phyloP scores from a whole-genome alignment of 169 alveolate species.

The Neospora caninum region DNA sequence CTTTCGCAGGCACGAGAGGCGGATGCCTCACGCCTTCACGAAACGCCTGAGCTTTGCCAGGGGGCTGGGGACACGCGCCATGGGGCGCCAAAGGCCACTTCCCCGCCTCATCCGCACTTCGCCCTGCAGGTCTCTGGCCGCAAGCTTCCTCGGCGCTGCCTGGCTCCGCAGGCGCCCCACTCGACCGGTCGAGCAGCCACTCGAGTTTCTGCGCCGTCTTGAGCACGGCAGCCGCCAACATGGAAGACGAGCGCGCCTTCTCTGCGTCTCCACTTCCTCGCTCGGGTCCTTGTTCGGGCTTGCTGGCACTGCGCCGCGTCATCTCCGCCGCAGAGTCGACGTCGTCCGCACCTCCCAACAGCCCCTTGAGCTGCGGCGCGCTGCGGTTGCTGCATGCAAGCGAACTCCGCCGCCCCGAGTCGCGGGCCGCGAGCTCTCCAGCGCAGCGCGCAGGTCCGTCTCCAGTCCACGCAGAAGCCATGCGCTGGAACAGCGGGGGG shows the following conservation, averaged over 20 bases:
- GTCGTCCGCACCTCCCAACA: not conserved
- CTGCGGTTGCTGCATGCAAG: not conserved
- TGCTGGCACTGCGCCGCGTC: not conserved
- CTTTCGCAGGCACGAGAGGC: not conserved
- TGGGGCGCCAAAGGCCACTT: not conserved
- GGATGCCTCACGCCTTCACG: not conserved
- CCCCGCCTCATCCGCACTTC: not conserved
- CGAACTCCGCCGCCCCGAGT: not conserved
- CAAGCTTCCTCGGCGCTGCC: not conserved
- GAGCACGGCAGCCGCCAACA: conserved; percentile 35
- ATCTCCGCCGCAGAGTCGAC: not conserved
- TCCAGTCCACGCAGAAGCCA: conserved; percentile 4
- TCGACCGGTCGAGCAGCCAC: conserved; percentile 37
- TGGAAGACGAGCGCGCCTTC: conserved; percentile 20
- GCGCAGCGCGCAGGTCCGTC: not conserved
- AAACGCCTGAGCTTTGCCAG: not conserved
- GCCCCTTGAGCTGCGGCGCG: not conserved
- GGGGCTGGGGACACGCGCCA: not conserved
- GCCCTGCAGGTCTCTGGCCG: not conserved
- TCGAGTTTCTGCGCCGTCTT: conserved; percentile 19
- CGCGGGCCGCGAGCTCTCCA: not conserved
- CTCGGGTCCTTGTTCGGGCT: not conserved
- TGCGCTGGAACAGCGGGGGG: conserved; percentile 12
- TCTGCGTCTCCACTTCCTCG: not conserved
- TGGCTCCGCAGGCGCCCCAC: not conserved